Base-by-base conservation (phyloP, 164 flowering plant genomes). In the Euptelea pleiosperma region DNA sequence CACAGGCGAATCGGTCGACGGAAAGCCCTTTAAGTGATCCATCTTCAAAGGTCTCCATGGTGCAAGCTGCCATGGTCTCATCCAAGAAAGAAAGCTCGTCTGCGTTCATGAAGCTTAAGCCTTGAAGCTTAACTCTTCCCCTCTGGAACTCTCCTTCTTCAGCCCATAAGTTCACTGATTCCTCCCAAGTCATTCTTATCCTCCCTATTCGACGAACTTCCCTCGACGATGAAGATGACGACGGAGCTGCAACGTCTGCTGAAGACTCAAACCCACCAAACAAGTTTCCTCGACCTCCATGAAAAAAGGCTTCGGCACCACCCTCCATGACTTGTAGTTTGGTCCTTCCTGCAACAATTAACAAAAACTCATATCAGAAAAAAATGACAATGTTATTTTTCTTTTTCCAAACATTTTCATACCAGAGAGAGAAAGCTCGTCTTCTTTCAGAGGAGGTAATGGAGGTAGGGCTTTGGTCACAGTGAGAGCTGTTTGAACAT, bases 101-200 rank as follows among this genome's bases (percentile, higher is more conserved):
- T 8, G 84, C 89, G n/a, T 80, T 80, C 63, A 86, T 57, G 50
- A 86, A 80, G 71, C 77, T 74, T 8, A 65, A 65, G 0, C 84
- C 78, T 49, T 74, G 72, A 37, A 84, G 41, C 63, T 70, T 84
- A 6, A 86, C 69, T 62, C 93, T 76, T 16, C 89, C 92, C 50
- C 76, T 65, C 14, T 74, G 75, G 21, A 46, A 63, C 52, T 77
- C 82, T 1, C 82, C 83, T 61, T 79, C 84, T 54, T 82, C 89
- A 8, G 70, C 83, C 89, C 93, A 86, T 57, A 84, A 75, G 30
- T 70, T 84, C 62, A 86, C 78, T 4, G 83, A 84, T 52, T 86
- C 93, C 45, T 86, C 93, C 93, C 93, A 86, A 45, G 77, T 69
- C 84, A 86, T 80, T 46, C 83, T 70, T 35, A 86, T 67, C 63